A percentile compares a stretch with the other conserved stretches of the same genome.
Conservation (phyloP, 495 filamentous ascomycete genomes). For the Barbatosphaeria neglecta region DNA sequence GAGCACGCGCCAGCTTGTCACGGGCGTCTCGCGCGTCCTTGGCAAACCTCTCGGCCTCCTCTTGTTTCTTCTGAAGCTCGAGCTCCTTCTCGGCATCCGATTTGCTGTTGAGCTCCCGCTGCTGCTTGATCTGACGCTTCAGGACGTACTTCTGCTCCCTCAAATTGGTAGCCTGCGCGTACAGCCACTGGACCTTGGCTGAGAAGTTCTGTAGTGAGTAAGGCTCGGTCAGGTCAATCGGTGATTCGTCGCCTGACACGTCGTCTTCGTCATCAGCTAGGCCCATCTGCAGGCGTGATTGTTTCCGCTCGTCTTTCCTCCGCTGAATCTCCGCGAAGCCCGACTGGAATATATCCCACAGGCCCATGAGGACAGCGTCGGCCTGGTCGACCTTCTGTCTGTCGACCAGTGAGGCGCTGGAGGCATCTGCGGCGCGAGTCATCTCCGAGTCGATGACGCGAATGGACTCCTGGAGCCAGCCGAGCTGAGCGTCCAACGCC, state of each 20-base stretch:
- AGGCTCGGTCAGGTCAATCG: conserved; percentile 35
- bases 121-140: conserved; percentile 81
- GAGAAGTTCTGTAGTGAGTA: conserved; percentile 62
- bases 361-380: conserved; percentile 48
- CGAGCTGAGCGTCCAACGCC: conserved; percentile 27
- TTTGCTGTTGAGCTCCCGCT: conserved; percentile 72
- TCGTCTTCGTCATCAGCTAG: conserved; percentile 33
- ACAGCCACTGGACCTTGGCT: conserved; percentile 65
- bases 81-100: conserved; percentile 49
- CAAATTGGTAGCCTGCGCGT: conserved; percentile 48
- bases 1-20: conserved; percentile 33
- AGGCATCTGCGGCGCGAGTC: conserved; percentile 13
- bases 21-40: conserved; percentile 32
- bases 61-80: conserved; percentile 35
- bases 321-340: conserved; percentile 48
- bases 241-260: conserved; percentile 36
- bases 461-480: conserved; percentile 26
- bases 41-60: conserved; percentile 43
- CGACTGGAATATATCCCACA: conserved; percentile 62
- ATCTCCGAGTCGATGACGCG: conserved; percentile 20
- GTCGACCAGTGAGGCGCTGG: conserved; percentile 11
- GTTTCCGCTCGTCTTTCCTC: conserved; percentile 37
- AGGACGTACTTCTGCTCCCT: conserved; percentile 77
- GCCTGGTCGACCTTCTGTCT: conserved; percentile 39
- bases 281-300: conserved; percentile 30